Evolutionary conservation across 2,329 filamentous ascomycete species (phyloP), one percentile per base, ranked within the genome.

Genomic region (Albophoma yamanashiensis): DNA sequence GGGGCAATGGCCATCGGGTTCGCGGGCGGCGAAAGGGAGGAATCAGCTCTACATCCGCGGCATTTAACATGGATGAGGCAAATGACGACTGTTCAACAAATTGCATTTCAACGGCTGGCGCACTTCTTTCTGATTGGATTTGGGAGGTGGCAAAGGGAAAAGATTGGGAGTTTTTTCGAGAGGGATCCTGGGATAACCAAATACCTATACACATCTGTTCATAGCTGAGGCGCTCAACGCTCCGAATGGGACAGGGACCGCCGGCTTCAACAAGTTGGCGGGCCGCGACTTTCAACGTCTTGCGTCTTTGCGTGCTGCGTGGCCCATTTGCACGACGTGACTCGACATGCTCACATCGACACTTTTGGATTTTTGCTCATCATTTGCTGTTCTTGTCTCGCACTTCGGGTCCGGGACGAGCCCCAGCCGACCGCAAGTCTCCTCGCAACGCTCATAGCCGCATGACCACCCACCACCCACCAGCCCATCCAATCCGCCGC

Each of bases 31-130:
- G 58, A 58, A 62, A 57, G 56, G 56, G 43, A 57, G 34, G 56
- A 42, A 61, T 36, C 56, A 25, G 59, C 58, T 60, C 55, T 56
- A 20, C 52, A 56, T 56, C 55, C 38, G 59, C 53, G 59, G 59
- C 60, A 65, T 67, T 67, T 65, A 67, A 67, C 64, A 67, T 66
- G 61, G 60, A 62, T 62, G 58, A 57, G 47, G 58, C 56, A 65
- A 61, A 59, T 53, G 64, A 62, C 64, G 62, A 66, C 66, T 65
- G 63, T 67, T 67, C 65, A 67, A 67, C 65, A 67, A 66, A 61
- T 63, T 68, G 62, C 62, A 63, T 63, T 64, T 57, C 55, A 57
- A 62, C 59, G 63, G 65, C 61, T 65, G 64, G 65, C 65, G 65
- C 58, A 65, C 56, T 38, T 36, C 50, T 55, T 36, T 5, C 34